These are phyloP conservation scores for Mrakia hoshinonis DNA, from an alignment of 768 basidiomycete genomes.

Conservation along the genomic window DNA sequence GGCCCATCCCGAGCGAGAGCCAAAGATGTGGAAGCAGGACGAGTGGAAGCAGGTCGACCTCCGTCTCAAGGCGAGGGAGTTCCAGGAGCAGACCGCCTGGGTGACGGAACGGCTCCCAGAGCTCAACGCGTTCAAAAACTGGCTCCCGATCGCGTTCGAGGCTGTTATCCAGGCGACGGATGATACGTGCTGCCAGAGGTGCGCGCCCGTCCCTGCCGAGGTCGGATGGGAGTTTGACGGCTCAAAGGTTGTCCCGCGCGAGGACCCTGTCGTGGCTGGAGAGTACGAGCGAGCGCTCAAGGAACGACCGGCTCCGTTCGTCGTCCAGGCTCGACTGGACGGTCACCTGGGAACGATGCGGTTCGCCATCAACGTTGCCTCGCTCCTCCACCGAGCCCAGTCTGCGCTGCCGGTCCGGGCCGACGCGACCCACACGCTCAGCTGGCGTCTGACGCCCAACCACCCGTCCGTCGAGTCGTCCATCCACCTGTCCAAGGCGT, in stretches of 20 bases:
- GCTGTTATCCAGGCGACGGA: conserved; percentile 25
- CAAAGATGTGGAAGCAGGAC: conserved; percentile 55
- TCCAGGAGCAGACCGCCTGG: conserved; percentile 78
- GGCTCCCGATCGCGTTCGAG: conserved; percentile 54
- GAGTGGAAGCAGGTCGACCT: conserved; percentile 75
- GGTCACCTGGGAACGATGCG: conserved; percentile 60
- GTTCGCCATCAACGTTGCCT: conserved; percentile 78
- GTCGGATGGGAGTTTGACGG: conserved; percentile 61
- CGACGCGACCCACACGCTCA: conserved; percentile 48
- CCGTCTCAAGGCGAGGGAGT: conserved; percentile 64
- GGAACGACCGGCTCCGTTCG: conserved; percentile 71
- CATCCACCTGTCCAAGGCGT: conserved; percentile 46
- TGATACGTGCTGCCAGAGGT: conserved; percentile 57
- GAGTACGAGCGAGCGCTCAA: conserved; percentile 78
- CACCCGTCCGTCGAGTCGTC: conserved; percentile 44
- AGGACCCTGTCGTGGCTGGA: conserved; percentile 78
- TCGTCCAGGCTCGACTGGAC: conserved; percentile 60
- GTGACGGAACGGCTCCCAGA: conserved; percentile 71
- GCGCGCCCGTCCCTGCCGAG: conserved; percentile 69
- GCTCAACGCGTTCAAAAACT: conserved; percentile 59
- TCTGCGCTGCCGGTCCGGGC: conserved; percentile 62
- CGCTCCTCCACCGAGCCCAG: conserved; percentile 75
- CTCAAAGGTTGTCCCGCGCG: conserved; percentile 56
- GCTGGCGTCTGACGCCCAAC: conserved; percentile 76
- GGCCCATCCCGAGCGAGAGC: background rate